A percentile compares a stretch with the other conserved stretches of the same genome.
Evolutionary conservation across 805 yeast species (phyloP).

Genomic region (Starmerella davenportii): DNA sequence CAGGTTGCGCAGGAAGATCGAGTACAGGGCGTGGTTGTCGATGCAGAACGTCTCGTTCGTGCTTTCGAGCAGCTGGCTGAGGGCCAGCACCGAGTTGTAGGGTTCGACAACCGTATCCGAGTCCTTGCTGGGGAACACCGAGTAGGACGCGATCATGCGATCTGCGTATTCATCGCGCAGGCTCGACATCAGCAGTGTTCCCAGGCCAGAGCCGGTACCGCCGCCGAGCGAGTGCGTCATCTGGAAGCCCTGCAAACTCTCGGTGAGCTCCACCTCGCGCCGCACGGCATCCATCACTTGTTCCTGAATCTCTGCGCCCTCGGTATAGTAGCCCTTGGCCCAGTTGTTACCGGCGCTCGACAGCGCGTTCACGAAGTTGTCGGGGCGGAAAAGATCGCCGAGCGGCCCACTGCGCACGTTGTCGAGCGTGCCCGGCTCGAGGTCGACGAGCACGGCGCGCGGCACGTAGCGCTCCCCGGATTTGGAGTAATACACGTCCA

Average conservation of each 20-base stretch:
- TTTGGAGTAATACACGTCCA: slow-evolving; percentile 75
- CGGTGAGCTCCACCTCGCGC: slow-evolving; percentile 87
- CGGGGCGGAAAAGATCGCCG: slow-evolving; percentile 82
- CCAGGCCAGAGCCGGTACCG: slow-evolving; percentile 96
- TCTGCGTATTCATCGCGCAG: slow-evolving; percentile 87
- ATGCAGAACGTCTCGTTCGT: slow-evolving; percentile 89
- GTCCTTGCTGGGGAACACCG: slow-evolving; percentile 82
- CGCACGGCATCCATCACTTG: slow-evolving; percentile 76
- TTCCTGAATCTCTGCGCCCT: slow-evolving; percentile 87
- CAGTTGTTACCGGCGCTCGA: slow-evolving; percentile 90
- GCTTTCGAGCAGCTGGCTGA: slow-evolving; percentile 79
- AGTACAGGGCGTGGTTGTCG: slow-evolving; percentile 84
- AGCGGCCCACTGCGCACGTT: slow-evolving; percentile 61
- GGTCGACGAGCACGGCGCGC: slow-evolving; percentile 77
- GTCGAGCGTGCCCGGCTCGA: slow-evolving; percentile 89
- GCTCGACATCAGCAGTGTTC: slow-evolving; percentile 67
- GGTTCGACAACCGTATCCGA: slow-evolving; percentile 93
- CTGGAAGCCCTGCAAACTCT: slow-evolving; percentile 88
- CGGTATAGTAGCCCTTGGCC: slow-evolving; percentile 96
- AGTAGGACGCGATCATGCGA: slow-evolving; percentile 89
- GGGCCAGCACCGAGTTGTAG: slow-evolving; percentile 77
- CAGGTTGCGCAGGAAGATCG: slow-evolving; percentile 72
- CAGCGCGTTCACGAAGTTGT: slow-evolving; percentile 75
- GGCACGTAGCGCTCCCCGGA: slow-evolving; percentile 74
- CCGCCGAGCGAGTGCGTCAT: slow-evolving; percentile 70